Conservation (phyloP, 2,329 filamentous ascomycete genomes). For the Colletotrichum noveboracense region DNA sequence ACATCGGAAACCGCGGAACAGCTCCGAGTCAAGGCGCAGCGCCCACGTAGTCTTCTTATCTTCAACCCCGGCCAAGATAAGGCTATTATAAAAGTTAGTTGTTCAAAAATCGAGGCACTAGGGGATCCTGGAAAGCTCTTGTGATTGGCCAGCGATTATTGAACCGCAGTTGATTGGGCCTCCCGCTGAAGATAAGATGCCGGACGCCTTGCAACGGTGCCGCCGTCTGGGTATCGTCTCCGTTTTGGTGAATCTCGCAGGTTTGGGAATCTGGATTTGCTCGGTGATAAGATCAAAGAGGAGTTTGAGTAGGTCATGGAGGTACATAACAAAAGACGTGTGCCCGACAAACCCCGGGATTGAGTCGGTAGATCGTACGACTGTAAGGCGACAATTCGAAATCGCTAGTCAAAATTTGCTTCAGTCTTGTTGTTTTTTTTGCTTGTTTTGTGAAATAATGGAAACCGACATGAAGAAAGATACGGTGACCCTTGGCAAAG, state of each 20-base stretch:
- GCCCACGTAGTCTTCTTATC: neutral
- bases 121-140: neutral
- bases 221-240: neutral
- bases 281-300: neutral
- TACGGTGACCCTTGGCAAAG: neutral
- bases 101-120: neutral
- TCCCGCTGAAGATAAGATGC: neutral
- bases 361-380: neutral
- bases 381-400: neutral
- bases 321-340: constrained; percentile 6
- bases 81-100: neutral
- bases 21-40: neutral
- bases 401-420: neutral
- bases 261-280: neutral
- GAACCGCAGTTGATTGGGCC: constrained; percentile 2
- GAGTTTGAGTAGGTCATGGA: neutral
- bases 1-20: neutral
- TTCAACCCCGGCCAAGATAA: constrained; percentile 8
- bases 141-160: constrained; percentile 7
- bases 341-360: neutral
- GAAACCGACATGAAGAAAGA: constrained; percentile 13
- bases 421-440: neutral
- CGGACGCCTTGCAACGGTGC: neutral
- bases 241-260: neutral
- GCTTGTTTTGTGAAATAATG: neutral